phyloP scores from a whole-genome alignment of 2,329 filamentous ascomycete genomes.

The Stachybotrys chlorohalonatus region DNA sequence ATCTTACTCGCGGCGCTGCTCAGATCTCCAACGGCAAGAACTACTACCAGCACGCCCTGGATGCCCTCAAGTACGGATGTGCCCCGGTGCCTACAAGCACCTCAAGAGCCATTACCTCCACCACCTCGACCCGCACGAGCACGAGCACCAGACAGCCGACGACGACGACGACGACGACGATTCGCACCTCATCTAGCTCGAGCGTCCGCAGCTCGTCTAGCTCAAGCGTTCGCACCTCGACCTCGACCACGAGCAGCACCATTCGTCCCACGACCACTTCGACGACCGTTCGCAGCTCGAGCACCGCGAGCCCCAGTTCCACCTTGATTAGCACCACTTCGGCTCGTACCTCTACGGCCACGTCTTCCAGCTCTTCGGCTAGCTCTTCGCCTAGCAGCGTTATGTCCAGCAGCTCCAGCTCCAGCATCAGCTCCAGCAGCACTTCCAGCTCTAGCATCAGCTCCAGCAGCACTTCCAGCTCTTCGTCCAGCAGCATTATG shows the following conservation, averaged over 20 bases:
- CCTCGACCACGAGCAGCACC: constrained; percentile 1
- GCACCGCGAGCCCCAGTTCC: too few relatives aligned
- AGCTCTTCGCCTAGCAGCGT: neutral
- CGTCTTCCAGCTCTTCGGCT: too few relatives aligned
- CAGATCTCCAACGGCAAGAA: constrained; percentile 23
- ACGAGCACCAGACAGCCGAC: constrained; percentile 3
- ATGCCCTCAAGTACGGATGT: constrained; percentile 28
- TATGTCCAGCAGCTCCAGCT: neutral
- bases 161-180: constrained; percentile 3
- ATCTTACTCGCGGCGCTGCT: constrained; percentile 23
- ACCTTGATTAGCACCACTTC: too few relatives aligned
- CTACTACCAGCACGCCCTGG: constrained; percentile 26
- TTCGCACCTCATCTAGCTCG: neutral
- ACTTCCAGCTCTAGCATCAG: neutral
- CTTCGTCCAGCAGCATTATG: neutral
- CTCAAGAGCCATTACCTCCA: constrained; percentile 10
- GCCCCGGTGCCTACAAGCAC: constrained; percentile 15
- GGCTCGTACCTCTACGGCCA: too few relatives aligned
- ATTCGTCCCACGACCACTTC: neutral
- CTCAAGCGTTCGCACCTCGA: constrained; percentile 1
- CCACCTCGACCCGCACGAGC: constrained; percentile 10
- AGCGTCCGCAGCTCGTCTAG: neutral
- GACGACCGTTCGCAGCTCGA: neutral
- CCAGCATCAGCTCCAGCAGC: neutral
- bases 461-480: neutral